These are phyloP conservation scores for Spergularia bocconei DNA, from an alignment of 148 eudicot species.

Conservation along the genomic window DNA sequence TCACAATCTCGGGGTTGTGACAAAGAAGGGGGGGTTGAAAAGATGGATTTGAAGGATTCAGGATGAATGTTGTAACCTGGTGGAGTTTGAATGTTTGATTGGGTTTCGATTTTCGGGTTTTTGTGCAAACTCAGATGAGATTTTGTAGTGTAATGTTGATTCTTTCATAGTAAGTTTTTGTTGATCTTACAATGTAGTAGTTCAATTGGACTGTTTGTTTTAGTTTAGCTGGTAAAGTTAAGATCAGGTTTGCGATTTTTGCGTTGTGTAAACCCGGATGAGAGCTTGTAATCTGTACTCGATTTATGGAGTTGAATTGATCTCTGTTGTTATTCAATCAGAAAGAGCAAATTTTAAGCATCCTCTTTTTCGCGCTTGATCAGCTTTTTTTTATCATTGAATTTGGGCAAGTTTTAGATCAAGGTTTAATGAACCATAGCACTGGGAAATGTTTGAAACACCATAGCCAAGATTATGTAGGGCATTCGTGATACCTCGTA, in stretches of 20 bases:
- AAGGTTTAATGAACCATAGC: too few relatives aligned
- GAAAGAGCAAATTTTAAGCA: too few relatives aligned
- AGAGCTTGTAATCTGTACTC: too few relatives aligned
- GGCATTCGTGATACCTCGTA: too few relatives aligned
- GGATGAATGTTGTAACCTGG: not conserved
- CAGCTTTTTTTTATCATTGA: too few relatives aligned
- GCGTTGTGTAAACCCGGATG: too few relatives aligned
- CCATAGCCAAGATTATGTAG: too few relatives aligned
- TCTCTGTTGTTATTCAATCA: too few relatives aligned
- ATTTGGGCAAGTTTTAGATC: too few relatives aligned
- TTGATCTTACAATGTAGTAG: not conserved
- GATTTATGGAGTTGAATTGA: too few relatives aligned
- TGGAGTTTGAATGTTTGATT: not conserved
- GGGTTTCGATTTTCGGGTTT: slow-evolving; percentile 12
- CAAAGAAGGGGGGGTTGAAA: slow-evolving; percentile 30
- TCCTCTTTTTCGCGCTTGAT: too few relatives aligned
- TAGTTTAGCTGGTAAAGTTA: not conserved
- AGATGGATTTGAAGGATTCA: slow-evolving; percentile 15
- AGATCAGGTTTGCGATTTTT: not conserved
- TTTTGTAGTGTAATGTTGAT: slow-evolving; percentile 4
- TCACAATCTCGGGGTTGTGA: slow-evolving; percentile 5
- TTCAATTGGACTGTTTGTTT: not conserved
- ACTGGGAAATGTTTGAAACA: too few relatives aligned
- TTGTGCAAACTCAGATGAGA: not conserved
- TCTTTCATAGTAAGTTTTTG: not conserved